Conservation (phyloP, 306 rosid genomes). For the Alnus rubra region DNA sequence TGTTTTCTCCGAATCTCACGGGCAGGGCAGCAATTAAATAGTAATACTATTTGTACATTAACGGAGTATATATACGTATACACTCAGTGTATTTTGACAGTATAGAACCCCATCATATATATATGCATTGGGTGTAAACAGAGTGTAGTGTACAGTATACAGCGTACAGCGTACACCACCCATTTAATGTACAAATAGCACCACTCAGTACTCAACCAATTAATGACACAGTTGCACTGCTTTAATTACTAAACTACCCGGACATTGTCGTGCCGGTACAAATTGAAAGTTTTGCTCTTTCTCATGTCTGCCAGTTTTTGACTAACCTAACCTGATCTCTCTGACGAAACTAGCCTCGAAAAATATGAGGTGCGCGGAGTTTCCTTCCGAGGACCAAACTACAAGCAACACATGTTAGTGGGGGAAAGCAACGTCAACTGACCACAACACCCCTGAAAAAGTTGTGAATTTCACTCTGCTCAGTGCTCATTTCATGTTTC, state of each 20-base stretch:
- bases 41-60: too few relatives aligned
- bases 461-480: neutral
- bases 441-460: constrained; percentile 26
- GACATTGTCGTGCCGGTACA: constrained; percentile 25
- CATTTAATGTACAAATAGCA: too few relatives aligned
- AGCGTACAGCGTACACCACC: too few relatives aligned
- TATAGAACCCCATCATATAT: too few relatives aligned
- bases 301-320: neutral
- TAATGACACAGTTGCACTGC: neutral
- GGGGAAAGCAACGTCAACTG: constrained; percentile 13
- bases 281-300: constrained; percentile 15
- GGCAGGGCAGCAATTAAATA: neutral
- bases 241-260: constrained; percentile 32
- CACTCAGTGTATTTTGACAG: too few relatives aligned
- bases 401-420: neutral
- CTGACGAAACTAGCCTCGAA: constrained; percentile 28
- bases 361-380: constrained; percentile 26
- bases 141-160: too few relatives aligned
- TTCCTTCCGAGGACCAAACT: constrained; percentile 11
- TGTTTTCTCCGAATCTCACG: constrained; percentile 5
- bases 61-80: too few relatives aligned
- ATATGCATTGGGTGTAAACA: too few relatives aligned
- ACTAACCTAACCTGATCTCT: constrained; percentile 20
- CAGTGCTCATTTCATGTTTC: neutral
- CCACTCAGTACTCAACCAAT: too few relatives aligned